Evolutionary conservation across 2,329 filamentous ascomycete species (phyloP).

Genomic region (Dothideomycetidae sp.): DNA sequence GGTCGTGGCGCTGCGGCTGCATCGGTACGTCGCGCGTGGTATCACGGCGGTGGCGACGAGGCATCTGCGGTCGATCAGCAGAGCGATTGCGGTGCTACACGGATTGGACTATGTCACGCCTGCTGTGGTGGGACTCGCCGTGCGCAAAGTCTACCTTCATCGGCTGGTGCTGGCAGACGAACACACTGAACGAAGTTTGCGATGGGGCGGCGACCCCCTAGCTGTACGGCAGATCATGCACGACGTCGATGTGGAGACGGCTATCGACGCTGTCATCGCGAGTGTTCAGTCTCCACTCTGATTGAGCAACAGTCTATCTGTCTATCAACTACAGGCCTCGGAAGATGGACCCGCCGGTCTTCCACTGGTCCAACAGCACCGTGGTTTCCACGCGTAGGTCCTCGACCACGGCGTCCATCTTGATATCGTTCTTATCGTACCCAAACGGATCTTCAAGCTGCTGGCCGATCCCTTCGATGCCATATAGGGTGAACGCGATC

Average conservation of each 20-base stretch:
- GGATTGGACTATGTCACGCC: slow-evolving; percentile 69
- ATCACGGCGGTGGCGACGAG: slow-evolving; percentile 65
- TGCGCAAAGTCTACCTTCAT: slow-evolving; percentile 77
- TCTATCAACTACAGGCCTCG: neutral
- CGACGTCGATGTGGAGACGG: slow-evolving; percentile 39
- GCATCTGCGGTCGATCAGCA: slow-evolving; percentile 45
- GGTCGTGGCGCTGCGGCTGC: slow-evolving; percentile 70
- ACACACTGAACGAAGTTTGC: slow-evolving; percentile 68
- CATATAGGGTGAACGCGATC: slow-evolving; percentile 50
- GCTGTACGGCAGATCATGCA: slow-evolving; percentile 56
- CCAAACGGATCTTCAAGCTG: slow-evolving; percentile 54
- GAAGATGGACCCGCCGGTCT: slow-evolving; percentile 9
- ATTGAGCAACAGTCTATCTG: slow-evolving; percentile 8
- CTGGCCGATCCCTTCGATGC: slow-evolving; percentile 48
- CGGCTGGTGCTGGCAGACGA: slow-evolving; percentile 57
- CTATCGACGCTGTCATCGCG: slow-evolving; percentile 44
- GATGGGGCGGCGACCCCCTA: slow-evolving; percentile 72
- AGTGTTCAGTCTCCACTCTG: slow-evolving; percentile 41
- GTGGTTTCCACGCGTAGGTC: slow-evolving; percentile 32
- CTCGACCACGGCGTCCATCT: slow-evolving; percentile 51
- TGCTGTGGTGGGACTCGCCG: slow-evolving; percentile 66
- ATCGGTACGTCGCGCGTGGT: slow-evolving; percentile 68
- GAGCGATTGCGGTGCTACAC: slow-evolving; percentile 67
- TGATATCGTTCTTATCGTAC: slow-evolving; percentile 52
- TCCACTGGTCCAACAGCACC: slow-evolving; percentile 12